phyloP scores from a whole-genome alignment of 257 asterid genomes.

The Solanum virginianum region DNA sequence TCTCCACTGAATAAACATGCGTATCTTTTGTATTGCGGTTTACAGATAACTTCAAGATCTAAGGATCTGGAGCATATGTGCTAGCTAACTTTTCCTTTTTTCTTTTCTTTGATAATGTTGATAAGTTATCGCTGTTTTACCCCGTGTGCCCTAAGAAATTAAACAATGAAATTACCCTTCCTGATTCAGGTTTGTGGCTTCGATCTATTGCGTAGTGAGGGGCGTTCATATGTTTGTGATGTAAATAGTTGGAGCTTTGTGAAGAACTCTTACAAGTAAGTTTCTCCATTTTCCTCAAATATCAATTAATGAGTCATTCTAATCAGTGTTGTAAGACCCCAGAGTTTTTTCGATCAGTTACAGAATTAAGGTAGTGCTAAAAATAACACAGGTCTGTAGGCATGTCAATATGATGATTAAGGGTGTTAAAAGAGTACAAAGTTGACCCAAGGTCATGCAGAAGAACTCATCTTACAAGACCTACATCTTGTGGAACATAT shows the following conservation, averaged over 20 bases:
- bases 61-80: background rate
- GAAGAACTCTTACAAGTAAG: slow-evolving; percentile 90
- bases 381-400: background rate
- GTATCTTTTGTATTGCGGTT: background rate
- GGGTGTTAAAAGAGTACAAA: background rate
- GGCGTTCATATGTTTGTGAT: slow-evolving; percentile 95
- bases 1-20: background rate
- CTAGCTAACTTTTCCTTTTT: background rate
- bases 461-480: background rate
- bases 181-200: slow-evolving; percentile 91
- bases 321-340: background rate
- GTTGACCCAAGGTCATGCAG: background rate
- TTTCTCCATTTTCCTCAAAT: background rate
- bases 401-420: background rate
- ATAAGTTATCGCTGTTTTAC: background rate
- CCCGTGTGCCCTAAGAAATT: background rate
- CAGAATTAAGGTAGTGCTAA: background rate
- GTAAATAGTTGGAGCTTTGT: slow-evolving; percentile 99
- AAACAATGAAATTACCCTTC: background rate
- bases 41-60: background rate
- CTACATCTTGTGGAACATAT: background rate
- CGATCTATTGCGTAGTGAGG: slow-evolving; percentile 95
- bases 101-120: background rate
- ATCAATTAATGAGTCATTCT: background rate
- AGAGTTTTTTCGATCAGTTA: background rate